Conservation (phyloP, 2,329 filamentous ascomycete species). For the Capronia coronata region DNA sequence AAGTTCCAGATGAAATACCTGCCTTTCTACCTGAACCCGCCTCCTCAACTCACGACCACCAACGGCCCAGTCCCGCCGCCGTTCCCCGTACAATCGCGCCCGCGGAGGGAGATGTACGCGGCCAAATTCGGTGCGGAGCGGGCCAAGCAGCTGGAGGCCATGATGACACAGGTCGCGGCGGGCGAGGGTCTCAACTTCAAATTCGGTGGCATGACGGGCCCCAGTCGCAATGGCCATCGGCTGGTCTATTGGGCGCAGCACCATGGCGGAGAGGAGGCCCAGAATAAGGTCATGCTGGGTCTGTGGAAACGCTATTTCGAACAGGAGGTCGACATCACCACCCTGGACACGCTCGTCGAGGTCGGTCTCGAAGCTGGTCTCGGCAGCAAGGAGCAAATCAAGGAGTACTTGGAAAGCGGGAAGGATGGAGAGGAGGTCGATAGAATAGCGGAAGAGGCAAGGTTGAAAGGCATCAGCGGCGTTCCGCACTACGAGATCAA, state of each 20-base stretch:
- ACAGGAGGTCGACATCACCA: conserved; percentile 57
- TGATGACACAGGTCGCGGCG: conserved; percentile 53
- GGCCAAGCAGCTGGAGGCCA: conserved; percentile 50
- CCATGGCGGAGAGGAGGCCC: conserved; percentile 45
- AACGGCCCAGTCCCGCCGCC: conserved; percentile 50
- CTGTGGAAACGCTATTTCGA: conserved; percentile 64
- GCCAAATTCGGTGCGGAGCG: conserved; percentile 60
- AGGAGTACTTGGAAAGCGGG: conserved; percentile 49
- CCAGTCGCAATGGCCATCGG: conserved; percentile 72
- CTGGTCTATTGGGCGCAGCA: conserved; percentile 62
- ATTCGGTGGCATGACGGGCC: conserved; percentile 64
- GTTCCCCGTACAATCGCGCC: conserved; percentile 45
- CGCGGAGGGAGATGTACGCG: conserved; percentile 54
- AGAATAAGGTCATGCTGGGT: conserved; percentile 56
- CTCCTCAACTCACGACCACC: conserved; percentile 46
- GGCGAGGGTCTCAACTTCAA: conserved; percentile 67
- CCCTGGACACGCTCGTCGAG: conserved; percentile 45
- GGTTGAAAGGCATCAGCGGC: conserved; percentile 52
- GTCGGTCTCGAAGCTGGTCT: conserved; percentile 50
- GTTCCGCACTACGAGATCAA: conserved; percentile 74
- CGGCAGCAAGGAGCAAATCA: conserved; percentile 41
- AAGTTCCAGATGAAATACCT: conserved; percentile 68
- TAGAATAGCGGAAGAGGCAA: conserved; percentile 47
- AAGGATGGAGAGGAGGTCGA: conserved; percentile 55
- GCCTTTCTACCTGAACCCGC: conserved; percentile 74